Base-by-base conservation (phyloP, 2,329 filamentous ascomycete species). In the Phialemoniopsis sp. region DNA sequence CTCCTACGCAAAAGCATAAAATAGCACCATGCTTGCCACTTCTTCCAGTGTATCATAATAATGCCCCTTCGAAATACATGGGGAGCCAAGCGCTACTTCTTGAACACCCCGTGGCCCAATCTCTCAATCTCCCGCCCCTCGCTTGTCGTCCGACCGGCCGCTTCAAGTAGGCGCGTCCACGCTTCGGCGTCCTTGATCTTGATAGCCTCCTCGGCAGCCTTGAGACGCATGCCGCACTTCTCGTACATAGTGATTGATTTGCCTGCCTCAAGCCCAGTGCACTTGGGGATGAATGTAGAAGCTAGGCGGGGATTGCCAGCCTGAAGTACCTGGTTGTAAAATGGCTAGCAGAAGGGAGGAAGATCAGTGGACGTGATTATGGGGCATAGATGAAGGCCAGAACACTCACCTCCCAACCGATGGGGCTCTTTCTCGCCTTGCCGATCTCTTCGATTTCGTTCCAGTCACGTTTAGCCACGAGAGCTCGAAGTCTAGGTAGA, bases 391-490 rank as follows among this genome's bases (percentile, higher is more conserved):
- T 28, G 30, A 19, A 31, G 14, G 29, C 10, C 29, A 14, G 29
- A 33, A n/a, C 26, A 67, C 80, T 71, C 64, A 89, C 86, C 78
- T 95, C 89, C 93, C 93, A 98, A 10, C 91, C 91, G 57, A 98
- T 97, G 1, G 91, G 88, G 42, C 86, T 93, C 62, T 90, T 95
- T 56, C 87, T 79, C 55, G 73, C 76, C 56, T 83, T 86, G 29
- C 80, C 78, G 50, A 89, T 78, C 51, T 96, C 90, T 59, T 97
- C 90, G 42, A 98, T 76, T 59, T 96, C 91, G 37, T 79, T 82
- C 89, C 90, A 98, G 56, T 95, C 87, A 40, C 93, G 78, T 58
- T 89, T 89, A 13, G 87, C 86, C 3, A 98, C 89, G 37, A 97
- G 75, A 1, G 90, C 93, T 51, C 91, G 81, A 19, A 98, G 73